phyloP scores from a whole-genome alignment of 805 yeast species.

The Ogataea saltuana region DNA sequence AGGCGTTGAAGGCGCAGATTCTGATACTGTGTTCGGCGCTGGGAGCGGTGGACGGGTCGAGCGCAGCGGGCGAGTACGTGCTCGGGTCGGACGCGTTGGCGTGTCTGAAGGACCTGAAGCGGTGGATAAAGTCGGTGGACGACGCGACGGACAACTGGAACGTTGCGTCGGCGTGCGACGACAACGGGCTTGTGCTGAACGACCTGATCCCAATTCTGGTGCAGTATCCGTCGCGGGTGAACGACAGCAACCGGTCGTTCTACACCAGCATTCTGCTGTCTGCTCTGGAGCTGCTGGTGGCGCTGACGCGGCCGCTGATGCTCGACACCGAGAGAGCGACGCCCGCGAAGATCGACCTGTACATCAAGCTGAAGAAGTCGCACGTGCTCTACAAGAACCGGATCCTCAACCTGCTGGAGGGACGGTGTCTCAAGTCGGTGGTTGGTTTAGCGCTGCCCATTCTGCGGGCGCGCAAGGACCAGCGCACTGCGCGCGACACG shows the following conservation, averaged over 20 bases:
- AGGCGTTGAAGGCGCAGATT: conserved; percentile 65
- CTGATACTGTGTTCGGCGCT: conserved; percentile 82
- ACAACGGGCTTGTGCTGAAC: conserved; percentile 66
- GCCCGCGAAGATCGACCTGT: conserved; percentile 55
- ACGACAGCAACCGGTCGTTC: conserved; percentile 37
- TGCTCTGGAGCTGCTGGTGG: conserved; percentile 76
- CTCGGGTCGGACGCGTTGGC: conserved; percentile 88
- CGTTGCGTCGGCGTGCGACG: conserved; percentile 87
- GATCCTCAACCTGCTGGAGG: conserved; percentile 56
- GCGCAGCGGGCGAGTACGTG: conserved; percentile 50
- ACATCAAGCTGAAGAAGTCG: conserved; percentile 60
- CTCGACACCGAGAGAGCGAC: conserved; percentile 59
- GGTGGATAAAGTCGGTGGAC: conserved; percentile 86
- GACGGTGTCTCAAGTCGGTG: conserved; percentile 66
- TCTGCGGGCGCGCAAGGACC: conserved; percentile 48
- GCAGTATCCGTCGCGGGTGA: conserved; percentile 50
- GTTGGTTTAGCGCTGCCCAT: conserved; percentile 68
- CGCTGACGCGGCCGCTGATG: conserved; percentile 83
- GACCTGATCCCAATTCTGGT: conserved; percentile 76
- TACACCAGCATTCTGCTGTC: conserved; percentile 67
- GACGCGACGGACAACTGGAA: conserved; percentile 68
- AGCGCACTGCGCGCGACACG: conserved; percentile 70
- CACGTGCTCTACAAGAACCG: conserved; percentile 73
- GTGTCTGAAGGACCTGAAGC: conserved; percentile 81
- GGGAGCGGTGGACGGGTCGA: conserved; percentile 81